These are phyloP conservation scores for Ceratobasidium sp. DNA, from an alignment of 1,284 basidiomycete genomes.

Conservation along the genomic window DNA sequence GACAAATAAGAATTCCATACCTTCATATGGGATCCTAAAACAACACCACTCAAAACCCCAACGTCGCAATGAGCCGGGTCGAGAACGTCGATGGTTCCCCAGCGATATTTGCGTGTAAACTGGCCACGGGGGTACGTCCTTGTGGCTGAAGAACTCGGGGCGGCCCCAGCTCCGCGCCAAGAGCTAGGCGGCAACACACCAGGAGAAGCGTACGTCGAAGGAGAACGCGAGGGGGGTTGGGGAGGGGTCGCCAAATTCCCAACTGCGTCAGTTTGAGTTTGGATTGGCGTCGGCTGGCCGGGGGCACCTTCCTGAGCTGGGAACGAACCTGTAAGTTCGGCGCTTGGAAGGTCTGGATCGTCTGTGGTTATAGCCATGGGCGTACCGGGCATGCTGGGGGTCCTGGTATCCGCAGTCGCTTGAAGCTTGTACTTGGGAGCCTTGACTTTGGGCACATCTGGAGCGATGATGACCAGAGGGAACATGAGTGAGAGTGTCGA, in stretches of 20 bases:
- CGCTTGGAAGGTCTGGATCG: slow-evolving; percentile 31
- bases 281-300: neutral
- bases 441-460: slow-evolving; percentile 55
- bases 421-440: slow-evolving; percentile 5
- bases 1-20: slow-evolving; percentile 53
- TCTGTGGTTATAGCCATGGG: slow-evolving; percentile 30
- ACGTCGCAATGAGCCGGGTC: slow-evolving; percentile 82
- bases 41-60: slow-evolving; percentile 74
- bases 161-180: slow-evolving; percentile 40
- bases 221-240: slow-evolving; percentile 52
- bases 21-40: slow-evolving; percentile 79
- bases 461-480: slow-evolving; percentile 78
- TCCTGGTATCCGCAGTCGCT: neutral
- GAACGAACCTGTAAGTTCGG: slow-evolving; percentile 9
- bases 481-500: slow-evolving; percentile 49
- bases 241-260: neutral
- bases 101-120: slow-evolving; percentile 75
- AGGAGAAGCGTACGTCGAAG: slow-evolving; percentile 59
- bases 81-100: slow-evolving; percentile 82
- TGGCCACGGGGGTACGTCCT: slow-evolving; percentile 65
- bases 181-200: slow-evolving; percentile 25
- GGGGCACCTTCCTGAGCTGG: neutral
- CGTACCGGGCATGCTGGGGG: slow-evolving; percentile 10
- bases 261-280: neutral
- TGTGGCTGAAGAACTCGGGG: slow-evolving; percentile 48